A percentile compares a stretch with the other conserved stretches of the same genome.
Evolutionary conservation across 192 early-diverging fungal genomes (phyloP).

Genomic region (Backusella australiensis): DNA sequence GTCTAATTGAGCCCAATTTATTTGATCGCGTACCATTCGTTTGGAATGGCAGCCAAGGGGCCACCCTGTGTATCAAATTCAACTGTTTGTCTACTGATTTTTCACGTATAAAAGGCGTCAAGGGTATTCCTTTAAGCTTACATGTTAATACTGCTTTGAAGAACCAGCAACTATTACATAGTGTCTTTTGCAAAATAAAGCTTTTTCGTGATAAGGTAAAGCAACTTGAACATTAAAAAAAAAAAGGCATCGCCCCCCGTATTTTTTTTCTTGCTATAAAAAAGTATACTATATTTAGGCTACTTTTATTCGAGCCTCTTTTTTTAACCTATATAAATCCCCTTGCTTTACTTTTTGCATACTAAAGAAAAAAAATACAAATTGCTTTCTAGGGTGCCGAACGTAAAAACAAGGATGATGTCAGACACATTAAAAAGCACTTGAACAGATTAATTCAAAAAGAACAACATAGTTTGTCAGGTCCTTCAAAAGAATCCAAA

Average conservation of each 20-base stretch:
- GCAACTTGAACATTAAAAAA: background rate
- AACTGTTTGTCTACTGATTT: conserved; percentile 80
- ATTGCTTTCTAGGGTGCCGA: conserved; percentile 56
- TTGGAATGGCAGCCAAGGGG: conserved; percentile 66
- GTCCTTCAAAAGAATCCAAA: conserved; percentile 13
- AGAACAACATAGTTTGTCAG: background rate
- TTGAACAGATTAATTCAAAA: conserved; percentile 49
- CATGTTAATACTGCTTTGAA: conserved; percentile 36
- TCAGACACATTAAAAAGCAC: conserved; percentile 66
- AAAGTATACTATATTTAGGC: background rate
- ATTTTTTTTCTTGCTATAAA: background rate
- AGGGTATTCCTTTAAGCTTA: conserved; percentile 68
- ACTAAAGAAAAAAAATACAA: background rate
- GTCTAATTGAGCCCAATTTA: conserved; percentile 49
- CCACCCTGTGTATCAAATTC: conserved; percentile 66
- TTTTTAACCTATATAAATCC: background rate
- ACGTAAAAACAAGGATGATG: conserved; percentile 77
- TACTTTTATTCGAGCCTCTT: background rate
- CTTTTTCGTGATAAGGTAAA: conserved; percentile 72
- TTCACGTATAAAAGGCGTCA: conserved; percentile 76
- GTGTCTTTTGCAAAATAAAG: conserved; percentile 62
- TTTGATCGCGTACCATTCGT: conserved; percentile 71
- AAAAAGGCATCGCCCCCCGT: background rate
- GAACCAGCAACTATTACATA: conserved; percentile 38
- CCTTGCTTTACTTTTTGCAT: background rate